These are phyloP conservation scores for Globisporangium okanoganense DNA, from an alignment of 352 stramenopile species.

Conservation along the genomic window DNA sequence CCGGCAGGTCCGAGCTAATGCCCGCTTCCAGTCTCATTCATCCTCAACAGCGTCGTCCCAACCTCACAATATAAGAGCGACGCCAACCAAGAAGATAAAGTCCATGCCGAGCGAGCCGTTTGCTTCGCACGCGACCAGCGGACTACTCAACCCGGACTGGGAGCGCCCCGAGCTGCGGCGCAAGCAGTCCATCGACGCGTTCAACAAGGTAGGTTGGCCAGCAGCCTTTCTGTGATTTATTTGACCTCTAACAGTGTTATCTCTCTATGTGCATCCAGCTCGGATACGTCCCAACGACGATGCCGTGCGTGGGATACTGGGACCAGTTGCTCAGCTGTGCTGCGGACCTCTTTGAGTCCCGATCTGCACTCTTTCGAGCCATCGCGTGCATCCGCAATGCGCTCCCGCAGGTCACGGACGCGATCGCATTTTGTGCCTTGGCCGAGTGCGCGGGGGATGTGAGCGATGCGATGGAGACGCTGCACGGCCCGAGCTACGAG, in stretches of 20 bases:
- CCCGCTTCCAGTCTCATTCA: constrained; percentile 7
- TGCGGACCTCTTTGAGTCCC: constrained; percentile 47
- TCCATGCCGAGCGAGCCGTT: constrained; percentile 12
- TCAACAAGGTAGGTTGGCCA: constrained; percentile 29
- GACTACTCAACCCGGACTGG: constrained; percentile 39
- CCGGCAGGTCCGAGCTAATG: constrained; percentile 19
- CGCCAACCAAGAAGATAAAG: constrained; percentile 13
- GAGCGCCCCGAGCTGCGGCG: constrained; percentile 46
- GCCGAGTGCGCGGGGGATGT: constrained; percentile 51
- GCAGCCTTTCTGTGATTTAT: neutral
- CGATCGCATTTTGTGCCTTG: constrained; percentile 52
- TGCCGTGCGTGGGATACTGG: constrained; percentile 60
- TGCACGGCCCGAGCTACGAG: constrained; percentile 51
- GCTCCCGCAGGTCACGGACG: constrained; percentile 40
- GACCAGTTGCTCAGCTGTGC: constrained; percentile 39
- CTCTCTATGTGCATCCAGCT: constrained; percentile 22
- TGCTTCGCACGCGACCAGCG: constrained; percentile 22
- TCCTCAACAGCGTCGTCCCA: neutral
- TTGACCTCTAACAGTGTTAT: neutral
- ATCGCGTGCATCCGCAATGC: constrained; percentile 38
- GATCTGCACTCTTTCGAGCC: constrained; percentile 29
- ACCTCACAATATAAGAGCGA: constrained; percentile 1
- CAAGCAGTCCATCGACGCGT: constrained; percentile 61
- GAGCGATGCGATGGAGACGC: constrained; percentile 42
- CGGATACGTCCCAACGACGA: constrained; percentile 46